Conservation (phyloP, 306 rosid species). For the Medicago truncatula region MtrunA17r5.0-ANR NC_053045.1:59296001-59296500, state of each 20-base stretch:
- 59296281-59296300: neutral
- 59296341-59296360: neutral
- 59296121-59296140: neutral
- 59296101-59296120: neutral
- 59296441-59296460: no score
- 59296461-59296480: no score
- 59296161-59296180: neutral
- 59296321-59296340: neutral
- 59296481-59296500: no score
- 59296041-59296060: conserved; percentile 70
- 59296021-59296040: conserved; percentile 55
- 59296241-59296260: neutral
- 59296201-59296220: neutral
- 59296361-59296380: neutral
- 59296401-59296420: neutral
- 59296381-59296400: conserved; percentile 10
- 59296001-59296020: conserved; percentile 59
- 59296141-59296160: neutral
- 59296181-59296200: neutral
- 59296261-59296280: no score
- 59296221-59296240: neutral
- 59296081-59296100: neutral
- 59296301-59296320: neutral
- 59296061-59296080: conserved; percentile 85
- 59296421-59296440: no score